A percentile compares a stretch with the other conserved stretches of the same genome.
Conservation (phyloP, 129 eudicot genomes). For the Heracleum sosnowskyi region DNA sequence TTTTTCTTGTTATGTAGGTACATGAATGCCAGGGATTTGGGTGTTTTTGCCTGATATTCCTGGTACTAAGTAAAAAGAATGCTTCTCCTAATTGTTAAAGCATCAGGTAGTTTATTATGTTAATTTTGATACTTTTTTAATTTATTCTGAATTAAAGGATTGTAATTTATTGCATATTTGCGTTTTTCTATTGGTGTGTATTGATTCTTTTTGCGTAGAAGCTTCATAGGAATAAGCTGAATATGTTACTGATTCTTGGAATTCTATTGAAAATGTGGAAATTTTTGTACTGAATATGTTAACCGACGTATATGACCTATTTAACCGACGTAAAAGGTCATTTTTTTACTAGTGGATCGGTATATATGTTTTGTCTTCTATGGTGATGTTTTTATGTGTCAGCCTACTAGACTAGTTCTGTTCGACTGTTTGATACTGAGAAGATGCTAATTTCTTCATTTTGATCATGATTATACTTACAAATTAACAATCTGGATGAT, state of each 20-base stretch:
- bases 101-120: no score
- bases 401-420: background rate
- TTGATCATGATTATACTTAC: background rate
- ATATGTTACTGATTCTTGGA: slow-evolving; percentile 42
- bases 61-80: slow-evolving; percentile 44
- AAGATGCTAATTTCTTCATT: background rate
- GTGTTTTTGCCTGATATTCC: slow-evolving; percentile 81
- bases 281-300: no score
- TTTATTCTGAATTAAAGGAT: background rate
- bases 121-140: background rate
- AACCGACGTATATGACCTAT: no score
- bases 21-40: slow-evolving; percentile 76
- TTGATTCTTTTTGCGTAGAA: slow-evolving; percentile 32
- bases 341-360: no score
- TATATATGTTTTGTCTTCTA: background rate
- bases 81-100: slow-evolving; percentile 51
- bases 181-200: background rate
- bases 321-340: no score
- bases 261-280: background rate
- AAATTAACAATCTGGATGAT: background rate
- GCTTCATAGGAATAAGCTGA: slow-evolving; percentile 45
- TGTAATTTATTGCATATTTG: background rate
- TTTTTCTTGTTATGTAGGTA: slow-evolving; percentile 32
- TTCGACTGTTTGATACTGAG: background rate
- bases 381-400: background rate